These are phyloP conservation scores for Thuidium tamariscinum DNA, from an alignment of 225 moss, liverwort and hornwort species.

Conservation along the genomic window DNA sequence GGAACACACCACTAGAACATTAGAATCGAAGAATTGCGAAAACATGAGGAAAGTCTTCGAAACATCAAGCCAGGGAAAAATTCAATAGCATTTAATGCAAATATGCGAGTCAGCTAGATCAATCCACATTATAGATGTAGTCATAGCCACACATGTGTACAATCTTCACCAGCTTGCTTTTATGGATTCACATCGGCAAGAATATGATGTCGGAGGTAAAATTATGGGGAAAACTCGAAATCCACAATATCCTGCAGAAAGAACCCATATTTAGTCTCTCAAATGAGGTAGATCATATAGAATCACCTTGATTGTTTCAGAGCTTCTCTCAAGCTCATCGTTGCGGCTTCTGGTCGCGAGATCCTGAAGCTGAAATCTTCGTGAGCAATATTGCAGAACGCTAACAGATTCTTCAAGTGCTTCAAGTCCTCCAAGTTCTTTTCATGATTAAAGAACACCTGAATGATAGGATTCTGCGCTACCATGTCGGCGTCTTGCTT, in stretches of 20 bases:
- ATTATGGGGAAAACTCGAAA: not conserved
- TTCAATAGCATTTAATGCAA: not conserved
- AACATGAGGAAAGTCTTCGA: not conserved
- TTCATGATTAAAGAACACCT: slow-evolving; percentile 25
- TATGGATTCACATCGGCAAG: not conserved
- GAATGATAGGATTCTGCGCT: slow-evolving; percentile 18
- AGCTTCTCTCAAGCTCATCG: slow-evolving; percentile 23
- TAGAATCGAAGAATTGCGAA: not conserved
- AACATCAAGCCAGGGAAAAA: not conserved
- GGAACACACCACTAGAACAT: not conserved
- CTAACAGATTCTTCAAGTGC: slow-evolving; percentile 21
- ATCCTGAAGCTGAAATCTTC: slow-evolving; percentile 34
- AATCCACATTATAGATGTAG: not conserved
- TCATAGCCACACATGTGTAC: not conserved
- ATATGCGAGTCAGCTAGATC: not conserved
- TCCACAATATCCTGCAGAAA: not conserved
- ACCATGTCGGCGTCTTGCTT: slow-evolving; percentile 27
- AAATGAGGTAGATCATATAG: not conserved
- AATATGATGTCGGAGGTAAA: not conserved
- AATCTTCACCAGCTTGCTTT: not conserved
- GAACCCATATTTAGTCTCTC: not conserved
- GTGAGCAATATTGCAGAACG: slow-evolving; percentile 25
- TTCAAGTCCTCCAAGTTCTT: slow-evolving; percentile 26
- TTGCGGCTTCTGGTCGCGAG: slow-evolving; percentile 28
- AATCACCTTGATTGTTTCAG: slow-evolving; percentile 21